Evolutionary conservation across 108 stramenopile species (phyloP), one percentile per base, ranked within the genome.

Genomic region (Cyclostephanos tholiformis): DNA sequence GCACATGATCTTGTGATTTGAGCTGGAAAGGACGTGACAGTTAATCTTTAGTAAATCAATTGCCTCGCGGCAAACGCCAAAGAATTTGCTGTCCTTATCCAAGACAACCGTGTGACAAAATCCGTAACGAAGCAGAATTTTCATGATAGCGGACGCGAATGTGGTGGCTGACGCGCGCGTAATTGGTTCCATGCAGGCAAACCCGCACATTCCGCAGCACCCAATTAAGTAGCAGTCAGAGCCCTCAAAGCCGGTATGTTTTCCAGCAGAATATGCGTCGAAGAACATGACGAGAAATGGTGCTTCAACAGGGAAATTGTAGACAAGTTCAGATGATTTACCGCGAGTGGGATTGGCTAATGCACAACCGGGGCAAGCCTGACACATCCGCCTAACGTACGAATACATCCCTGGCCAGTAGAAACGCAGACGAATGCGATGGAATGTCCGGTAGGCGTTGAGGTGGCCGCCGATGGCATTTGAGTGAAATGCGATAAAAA

Each of bases 61-160:
- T 4, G 63, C 38, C 6, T 63, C 63, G 5, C 41, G 36, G 26
- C 36, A 64, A 11, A 44, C 41, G 0, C 60, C 29, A 7, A 61
- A 32, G 36, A 61, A 61, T 26, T 61, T 61, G 29, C 60, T 61
- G 10, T 61, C 30, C n/a, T 61, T 61, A 12, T 61, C 30, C 32
- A 61, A 19, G 7, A 61, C 60, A n/a, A n/a, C n/a, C n/a, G n/a
- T n/a, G n/a, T n/a, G n/a, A n/a, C n/a, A n/a, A n/a, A n/a, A n/a
- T n/a, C 63, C 63, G 23, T 64, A 44, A n/a, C 63, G 39, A 39
- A 46, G 63, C 35, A 41, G 36, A 11, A 64, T 64, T 10, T 46
- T 44, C 63, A 64, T 64, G 17, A 64, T 64, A 9, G 38, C 63
- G 20, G 63, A 39, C 0, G 63, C 63, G 23, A 64, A 64, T 0